Evolutionary conservation across 371 early-diverging fungal genomes (phyloP), one percentile per base, ranked within the genome.

Genomic region (Lichtheimia ornata): DNA sequence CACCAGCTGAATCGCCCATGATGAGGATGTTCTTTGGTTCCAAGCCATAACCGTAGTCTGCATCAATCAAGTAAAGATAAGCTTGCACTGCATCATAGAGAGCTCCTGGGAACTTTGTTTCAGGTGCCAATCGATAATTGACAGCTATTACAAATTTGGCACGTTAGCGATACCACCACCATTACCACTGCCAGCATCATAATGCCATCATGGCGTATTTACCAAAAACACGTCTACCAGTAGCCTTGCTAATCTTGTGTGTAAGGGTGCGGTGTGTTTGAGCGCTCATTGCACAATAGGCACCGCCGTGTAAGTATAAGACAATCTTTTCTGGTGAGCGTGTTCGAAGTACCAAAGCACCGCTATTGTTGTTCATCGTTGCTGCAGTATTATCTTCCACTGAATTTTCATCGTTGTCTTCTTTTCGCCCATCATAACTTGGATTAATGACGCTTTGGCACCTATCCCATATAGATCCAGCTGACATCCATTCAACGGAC

Each of bases 1-100:
- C 89, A 28, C 94, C 27, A n/a, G 94, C 93, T 20, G 89, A 88
- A 63, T 94, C 94, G 1, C 95, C 94, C 77, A 86, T 81, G 42
- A 95, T 59, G 22, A 92, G 67, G 47, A 95, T 85, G 50, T 90
- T 81, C 28, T 76, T 67, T 0, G 87, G 85, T 50, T 84, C 67
- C 22, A 86, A 58, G 5, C 76, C 70, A 52, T 41, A 56, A 25
- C 53, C 50, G 52, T 30, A 1, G 67, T 75, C 13, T 70, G 76
- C 17, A 76, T 83, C 77, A 28, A 87, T 72, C 41, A 97, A 72
- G 60, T 85, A 78, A 20, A 83, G 59, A 69, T 86, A 94, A 0
- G 90, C 83, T 42, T 85, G 76, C 6, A 90, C 81, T 30, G 84
- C 88, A 74, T 95, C 95, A 50, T 88, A 85, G 11, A 96, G 68